Evolutionary conservation across 768 basidiomycete genomes (phyloP), one percentile per base, ranked within the genome.

Genomic region (Phanerochaete sordida): DNA sequence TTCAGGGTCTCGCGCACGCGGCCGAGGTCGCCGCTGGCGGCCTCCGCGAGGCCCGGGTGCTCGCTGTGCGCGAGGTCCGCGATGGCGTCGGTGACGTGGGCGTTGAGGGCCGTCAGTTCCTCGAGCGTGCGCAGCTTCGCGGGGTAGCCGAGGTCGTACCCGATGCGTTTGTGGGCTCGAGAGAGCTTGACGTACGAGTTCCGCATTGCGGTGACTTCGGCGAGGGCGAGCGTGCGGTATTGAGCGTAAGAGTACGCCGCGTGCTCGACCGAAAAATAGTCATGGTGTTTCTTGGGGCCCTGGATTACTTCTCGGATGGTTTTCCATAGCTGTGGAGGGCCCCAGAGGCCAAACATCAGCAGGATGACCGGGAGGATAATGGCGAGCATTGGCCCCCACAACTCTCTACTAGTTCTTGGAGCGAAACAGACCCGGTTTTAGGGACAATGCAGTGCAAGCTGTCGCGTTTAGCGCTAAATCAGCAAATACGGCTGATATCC

Each of bases 1-100:
- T 86, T 87, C 61, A 90, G 66, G 1, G 84, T 69, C 69, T 88
- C 85, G 12, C 81, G 72, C 4, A 82, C 82, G 15, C 83, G 76
- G 19, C 28, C 51, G 23, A 62, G 44, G 35, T 62, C 61, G 1
- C 35, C 43, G n/a, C 48, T 43, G 31, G 27, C 57, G 23, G 63
- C 48, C 48, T 66, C 56, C 37, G 72, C 28, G 35, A 35, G 30
- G 59, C 55, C 51, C 5, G 61, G 52, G 48, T 73, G 75, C 73
- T 74, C 47, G 5, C 57, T 58, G 15, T 61, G 63, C 9, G 79
- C 78, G 21, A 78, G 67, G 7, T 68, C 69, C 11, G 75, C 79
- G 47, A 85, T 80, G 0, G 70, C 73, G 21, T 74, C 70, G 2
- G 78, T 79, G 31, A 79, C 74, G 45, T 73, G 33, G 1, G 68